phyloP scores from a whole-genome alignment of 2,329 filamentous ascomycete genomes.

The Botryotinia narcissicola region DNA sequence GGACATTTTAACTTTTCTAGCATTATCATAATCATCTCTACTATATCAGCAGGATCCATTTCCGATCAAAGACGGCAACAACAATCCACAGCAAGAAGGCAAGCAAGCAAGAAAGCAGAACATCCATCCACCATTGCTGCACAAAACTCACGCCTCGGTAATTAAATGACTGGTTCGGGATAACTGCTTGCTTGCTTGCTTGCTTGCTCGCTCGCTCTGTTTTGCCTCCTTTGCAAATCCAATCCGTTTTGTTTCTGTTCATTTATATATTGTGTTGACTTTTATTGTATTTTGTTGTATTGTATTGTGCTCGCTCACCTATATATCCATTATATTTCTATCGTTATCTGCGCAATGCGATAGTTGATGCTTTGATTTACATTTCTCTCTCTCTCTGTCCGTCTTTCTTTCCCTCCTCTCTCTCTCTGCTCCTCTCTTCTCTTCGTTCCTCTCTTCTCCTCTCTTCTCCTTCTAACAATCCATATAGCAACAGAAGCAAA shows the following conservation, averaged over 20 bases:
- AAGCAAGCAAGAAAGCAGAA: not conserved
- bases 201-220: not conserved
- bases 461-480: not conserved
- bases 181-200: not conserved
- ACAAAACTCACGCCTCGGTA: not conserved
- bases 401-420: not conserved
- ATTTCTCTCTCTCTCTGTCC: not conserved
- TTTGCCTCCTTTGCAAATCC: not conserved
- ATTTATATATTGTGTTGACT: not conserved
- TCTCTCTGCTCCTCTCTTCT: no score
- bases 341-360: not conserved
- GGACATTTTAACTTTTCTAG: not conserved
- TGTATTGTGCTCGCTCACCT: not conserved
- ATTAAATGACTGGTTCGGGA: slow-evolving; percentile 8
- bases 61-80: not conserved
- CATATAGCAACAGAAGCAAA: not conserved
- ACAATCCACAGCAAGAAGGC: not conserved
- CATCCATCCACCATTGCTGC: not conserved
- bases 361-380: not conserved
- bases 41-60: not conserved
- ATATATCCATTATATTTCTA: not conserved
- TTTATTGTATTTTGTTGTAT: not conserved
- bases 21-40: not conserved
- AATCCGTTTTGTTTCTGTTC: no score
- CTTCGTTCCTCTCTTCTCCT: not conserved